These are phyloP conservation scores for Neurospora discreta DNA, from an alignment of 495 filamentous ascomycete genomes.

Conservation along the genomic window DNA sequence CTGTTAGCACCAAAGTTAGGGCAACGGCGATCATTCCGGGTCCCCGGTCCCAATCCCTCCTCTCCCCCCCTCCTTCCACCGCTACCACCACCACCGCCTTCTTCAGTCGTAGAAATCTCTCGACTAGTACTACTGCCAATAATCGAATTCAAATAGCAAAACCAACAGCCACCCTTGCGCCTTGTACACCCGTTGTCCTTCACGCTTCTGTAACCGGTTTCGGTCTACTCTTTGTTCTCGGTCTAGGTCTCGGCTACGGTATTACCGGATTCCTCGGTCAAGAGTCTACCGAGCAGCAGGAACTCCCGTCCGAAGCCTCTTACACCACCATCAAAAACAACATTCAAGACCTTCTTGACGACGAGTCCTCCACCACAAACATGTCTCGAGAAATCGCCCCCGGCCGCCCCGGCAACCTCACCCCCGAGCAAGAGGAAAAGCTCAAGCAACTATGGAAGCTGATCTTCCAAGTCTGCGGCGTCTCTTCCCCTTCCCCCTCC, in stretches of 20 bases:
- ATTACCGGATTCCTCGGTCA: background rate
- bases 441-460: slow-evolving; percentile 77
- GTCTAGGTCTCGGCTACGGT: slow-evolving; percentile 10
- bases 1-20: background rate
- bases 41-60: background rate
- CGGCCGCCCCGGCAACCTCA: slow-evolving; percentile 80
- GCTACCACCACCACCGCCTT: background rate
- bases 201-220: background rate
- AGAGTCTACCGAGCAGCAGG: background rate
- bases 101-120: background rate
- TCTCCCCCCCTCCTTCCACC: background rate
- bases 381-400: slow-evolving; percentile 43
- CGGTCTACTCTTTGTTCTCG: slow-evolving; percentile 6
- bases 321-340: background rate
- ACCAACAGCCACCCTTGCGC: background rate
- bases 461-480: slow-evolving; percentile 69
- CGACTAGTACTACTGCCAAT: background rate
- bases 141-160: background rate
- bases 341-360: background rate
- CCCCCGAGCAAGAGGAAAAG: slow-evolving; percentile 77
- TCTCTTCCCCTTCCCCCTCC: slow-evolving; percentile 26
- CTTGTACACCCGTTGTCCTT: background rate
- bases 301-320: background rate
- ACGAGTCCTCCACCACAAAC: background rate
- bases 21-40: background rate